Base-by-base conservation (phyloP, 345 rosid species). In the Murraya koenigii region DNA sequence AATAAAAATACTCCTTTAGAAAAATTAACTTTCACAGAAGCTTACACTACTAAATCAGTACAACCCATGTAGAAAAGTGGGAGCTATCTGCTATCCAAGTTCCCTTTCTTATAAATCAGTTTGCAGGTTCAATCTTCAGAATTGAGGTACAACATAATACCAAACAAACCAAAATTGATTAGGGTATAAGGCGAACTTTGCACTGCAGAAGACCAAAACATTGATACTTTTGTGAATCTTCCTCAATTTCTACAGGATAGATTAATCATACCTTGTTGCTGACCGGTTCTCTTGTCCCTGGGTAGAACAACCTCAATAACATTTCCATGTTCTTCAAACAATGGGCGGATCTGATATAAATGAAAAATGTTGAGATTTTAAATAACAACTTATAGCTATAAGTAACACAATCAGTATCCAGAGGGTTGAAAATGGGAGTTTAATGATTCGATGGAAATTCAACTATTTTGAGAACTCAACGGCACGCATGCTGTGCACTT, bases 281-380 rank as follows among this genome's bases (percentile, higher is more conserved):
- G 92, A 76, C 94, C 83, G 66, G 80, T 86, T 73, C 83, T 81
- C 87, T 90, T 95, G 83, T 95, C 98, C 88, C 75, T 81, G 10
- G 94, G 93, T 71, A 87, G 85, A 80, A 93, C 80, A 70, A 93
- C 83, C 90, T 91, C 95, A 47, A 84, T 75, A 81, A 95, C 78
- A 80, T 74, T 83, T 66, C 98, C 98, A 84, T 93, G 89, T 71
- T 77, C 87, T 81, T 84, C 86, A 88, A 95, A 95, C 81, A 95
- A 84, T 69, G 86, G 80, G 55, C 90, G 89, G 69, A 93, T 80
- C 97, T 95, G 80, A 80, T 20, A 75, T 17, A 71, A 62, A 79
- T 65, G 74, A 75, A 75, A 72, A 75, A 66, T 49, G 63, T 56
- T 44, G 68, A 71, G 77, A 59, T n/a, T 44, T 75, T 78, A 78